Base-by-base conservation (phyloP, 345 rosid species). In the Turnera subulata region DNA sequence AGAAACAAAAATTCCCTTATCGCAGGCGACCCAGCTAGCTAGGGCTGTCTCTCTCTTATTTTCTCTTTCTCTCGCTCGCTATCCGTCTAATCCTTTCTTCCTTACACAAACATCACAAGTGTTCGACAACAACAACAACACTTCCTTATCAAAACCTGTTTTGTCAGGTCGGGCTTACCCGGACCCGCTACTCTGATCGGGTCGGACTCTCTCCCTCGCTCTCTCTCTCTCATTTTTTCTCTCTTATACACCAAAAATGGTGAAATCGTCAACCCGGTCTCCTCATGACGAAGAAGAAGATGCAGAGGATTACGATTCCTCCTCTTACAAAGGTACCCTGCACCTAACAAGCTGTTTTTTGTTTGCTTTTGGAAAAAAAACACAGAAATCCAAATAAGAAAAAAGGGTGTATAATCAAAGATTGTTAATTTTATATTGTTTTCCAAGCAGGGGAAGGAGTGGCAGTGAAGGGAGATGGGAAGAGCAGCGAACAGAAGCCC, bases 271-370 rank as follows among this genome's bases (percentile, higher is more conserved):
- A 10, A 75, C 38, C 15, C 5, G 67, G 65, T 56, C 72, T 63
- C 75, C 67, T 40, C 66, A 66, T 39, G 78, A 69, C 17, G 85
- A 76, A 12, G 81, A 77, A 46, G 78, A 81, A 44, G 91, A 88
- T 3, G 69, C 75, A 2, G 84, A 83, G 20, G 78, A 58, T 11
- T 81, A 74, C 44, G 84, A 79, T 25, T 72, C 81, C 11, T 64
- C 84, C 21, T 64, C 78, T 39, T 74, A 53, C 38, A 67, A 35
- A 69, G 82, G 87, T 84, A 43, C 49, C 24, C 13, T 4, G 21
- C 8, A 48, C 38, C 11, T 6, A 17, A 13, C 11, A 17, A 11
- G 10, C 40, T 12, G 21, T 48, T 46, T 50, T 22, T 21, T 39
- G 22, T 51, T 44, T 5, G 32, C 29, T 47, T 61, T 51, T 54